Evolutionary conservation across 257 asterid species (phyloP), one percentile per base, ranked within the genome.

Genomic region (Verbascum thapsus): DNA sequence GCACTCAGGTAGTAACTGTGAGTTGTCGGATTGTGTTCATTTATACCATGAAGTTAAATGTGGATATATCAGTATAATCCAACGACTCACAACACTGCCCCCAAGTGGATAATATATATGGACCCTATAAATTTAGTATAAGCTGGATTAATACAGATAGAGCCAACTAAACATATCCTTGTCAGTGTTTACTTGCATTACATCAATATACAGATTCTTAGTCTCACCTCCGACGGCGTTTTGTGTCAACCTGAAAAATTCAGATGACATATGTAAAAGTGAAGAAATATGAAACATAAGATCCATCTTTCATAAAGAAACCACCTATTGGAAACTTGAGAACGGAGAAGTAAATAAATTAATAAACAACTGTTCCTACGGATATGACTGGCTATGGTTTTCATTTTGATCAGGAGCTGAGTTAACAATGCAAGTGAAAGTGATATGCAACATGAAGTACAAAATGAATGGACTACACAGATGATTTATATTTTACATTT

Each of bases 201-300:
- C 45, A 47, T 17, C 35, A 45, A 43, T 13, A 38, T 53, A 58
- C 13, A 41, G 40, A 66, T 50, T 67, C 61, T 51, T 32, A 42
- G 42, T 32, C 54, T 58, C 79, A 83, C 81, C 88, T 81, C 73
- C 97, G 75, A 9, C 97, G 88, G 53, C 95, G 83, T 73, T 90
- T 90, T 58, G 88, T 74, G 41, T 81, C 88, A 71, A 87, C 95
- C 97, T 89, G 85, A 66, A 78, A 70, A 45, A 39, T 55, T 61
- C 58, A 56, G 5, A 16, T 23, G 8, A 56, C 6, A 17, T 20
- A 58, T 38, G n/a, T 58, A 30, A 63, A 57, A 44, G 17, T 12
- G 23, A n/a, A 45, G 8, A 64, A 41, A 12, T 49, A 37, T 23
- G 37, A 34, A 37, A 37, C 20, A 1, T 37, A 67, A 47, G 43